These are phyloP conservation scores for Penicillium olsonii DNA, from an alignment of 2,329 filamentous ascomycete genomes.

Conservation along the genomic window DNA sequence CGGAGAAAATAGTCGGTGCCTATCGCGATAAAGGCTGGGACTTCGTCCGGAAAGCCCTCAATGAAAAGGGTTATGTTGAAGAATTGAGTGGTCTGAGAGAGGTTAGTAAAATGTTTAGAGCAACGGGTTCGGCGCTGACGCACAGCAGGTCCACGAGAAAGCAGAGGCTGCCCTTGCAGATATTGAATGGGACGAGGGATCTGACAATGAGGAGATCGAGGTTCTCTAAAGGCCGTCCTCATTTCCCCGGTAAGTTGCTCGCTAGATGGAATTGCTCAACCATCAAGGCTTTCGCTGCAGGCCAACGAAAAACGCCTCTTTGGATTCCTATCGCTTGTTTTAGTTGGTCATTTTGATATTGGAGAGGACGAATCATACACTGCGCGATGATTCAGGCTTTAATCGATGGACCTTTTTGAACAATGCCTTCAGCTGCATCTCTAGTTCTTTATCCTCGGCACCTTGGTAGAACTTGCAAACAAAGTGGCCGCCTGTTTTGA, in stretches of 20 bases:
- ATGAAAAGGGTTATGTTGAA: conserved; percentile 64
- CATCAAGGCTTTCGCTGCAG: conserved; percentile 65
- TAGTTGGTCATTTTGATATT: conserved; percentile 11
- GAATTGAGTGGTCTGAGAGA: conserved; percentile 63
- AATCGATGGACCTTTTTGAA: conserved; percentile 81
- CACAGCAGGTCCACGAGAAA: conserved; percentile 43
- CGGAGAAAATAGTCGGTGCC: conserved; percentile 53
- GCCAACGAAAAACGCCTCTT: conserved; percentile 84
- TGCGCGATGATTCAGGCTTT: conserved; percentile 88
- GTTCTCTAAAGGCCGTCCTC: conserved; percentile 11
- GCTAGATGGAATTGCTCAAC: conserved; percentile 24
- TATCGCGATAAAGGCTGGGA: conserved; percentile 60
- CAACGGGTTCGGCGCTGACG: background rate
- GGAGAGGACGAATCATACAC: conserved; percentile 52
- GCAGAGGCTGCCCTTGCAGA: conserved; percentile 49
- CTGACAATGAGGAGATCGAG: conserved; percentile 40
- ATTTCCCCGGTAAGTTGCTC: background rate
- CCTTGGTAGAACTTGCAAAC: conserved; percentile 98
- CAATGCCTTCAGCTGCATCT: conserved; percentile 70
- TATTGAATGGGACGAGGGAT: conserved; percentile 49
- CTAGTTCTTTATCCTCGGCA: conserved; percentile 76
- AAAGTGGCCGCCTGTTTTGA: conserved; percentile 82
- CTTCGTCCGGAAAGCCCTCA: conserved; percentile 61
- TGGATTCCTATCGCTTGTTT: conserved; percentile 64
- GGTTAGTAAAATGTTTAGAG: conserved; percentile 29